Percentiles rank a stretch among this genome's conserved stretches.
phyloP scores from a whole-genome alignment of 768 basidiomycete species.

The Tricholoma sp. region DNA sequence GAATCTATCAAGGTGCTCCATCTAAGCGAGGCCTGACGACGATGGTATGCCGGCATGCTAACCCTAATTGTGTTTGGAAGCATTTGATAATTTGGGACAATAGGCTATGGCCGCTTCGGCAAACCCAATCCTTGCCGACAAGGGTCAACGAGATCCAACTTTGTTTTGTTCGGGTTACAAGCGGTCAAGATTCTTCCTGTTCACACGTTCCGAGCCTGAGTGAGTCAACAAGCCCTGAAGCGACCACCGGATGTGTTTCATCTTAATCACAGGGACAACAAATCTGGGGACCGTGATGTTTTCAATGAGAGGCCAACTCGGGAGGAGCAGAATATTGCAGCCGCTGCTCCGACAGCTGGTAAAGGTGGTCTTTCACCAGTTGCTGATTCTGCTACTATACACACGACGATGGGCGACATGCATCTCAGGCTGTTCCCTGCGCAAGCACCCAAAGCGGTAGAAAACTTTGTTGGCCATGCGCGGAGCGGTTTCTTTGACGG shows the following conservation, averaged over 20 bases:
- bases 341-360: conserved; percentile 45
- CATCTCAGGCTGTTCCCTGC: conserved; percentile 85
- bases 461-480: conserved; percentile 94
- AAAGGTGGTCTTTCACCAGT: conserved; percentile 61
- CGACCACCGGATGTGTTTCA: background rate
- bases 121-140: conserved; percentile 90
- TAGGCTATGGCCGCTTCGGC: conserved; percentile 94
- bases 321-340: conserved; percentile 88
- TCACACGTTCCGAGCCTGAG: conserved; percentile 89
- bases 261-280: conserved; percentile 58
- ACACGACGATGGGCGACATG: conserved; percentile 95
- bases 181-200: conserved; percentile 89
- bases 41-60: conserved; percentile 43
- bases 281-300: conserved; percentile 87
- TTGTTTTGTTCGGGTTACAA: conserved; percentile 93
- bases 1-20: conserved; percentile 91
- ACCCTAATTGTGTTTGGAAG: background rate
- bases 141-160: conserved; percentile 81
- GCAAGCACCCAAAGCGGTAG: conserved; percentile 91
- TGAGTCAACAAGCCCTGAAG: conserved; percentile 33
- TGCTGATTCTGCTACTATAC: conserved; percentile 81
- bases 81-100: conserved; percentile 5
- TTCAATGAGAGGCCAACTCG: conserved; percentile 98
- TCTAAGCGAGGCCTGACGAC: conserved; percentile 81
- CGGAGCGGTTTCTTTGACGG: conserved; percentile 89